These are phyloP conservation scores for Fusarium concolor DNA, from an alignment of 2,329 filamentous ascomycete species.

Conservation along the genomic window DNA sequence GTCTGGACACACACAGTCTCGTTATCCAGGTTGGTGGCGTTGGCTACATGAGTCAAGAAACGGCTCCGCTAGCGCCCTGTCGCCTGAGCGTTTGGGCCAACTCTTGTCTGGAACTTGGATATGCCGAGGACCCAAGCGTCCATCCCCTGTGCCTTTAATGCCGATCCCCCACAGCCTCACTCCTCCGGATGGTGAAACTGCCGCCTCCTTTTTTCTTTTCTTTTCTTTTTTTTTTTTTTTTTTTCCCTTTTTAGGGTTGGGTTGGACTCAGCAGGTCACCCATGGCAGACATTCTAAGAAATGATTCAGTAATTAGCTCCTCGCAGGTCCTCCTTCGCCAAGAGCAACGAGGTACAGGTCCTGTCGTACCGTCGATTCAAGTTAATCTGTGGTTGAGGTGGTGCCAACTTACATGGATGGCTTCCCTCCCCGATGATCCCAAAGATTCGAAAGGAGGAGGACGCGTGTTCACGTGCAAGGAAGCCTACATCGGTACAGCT, in stretches of 20 bases:
- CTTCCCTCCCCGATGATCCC: background rate
- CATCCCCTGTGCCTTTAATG: background rate
- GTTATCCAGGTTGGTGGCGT: no score
- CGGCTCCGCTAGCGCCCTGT: background rate
- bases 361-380: background rate
- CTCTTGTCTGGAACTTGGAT: background rate
- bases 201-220: background rate
- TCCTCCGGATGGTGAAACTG: background rate
- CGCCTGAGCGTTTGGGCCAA: background rate
- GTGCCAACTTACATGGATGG: background rate
- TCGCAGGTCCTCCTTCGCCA: background rate
- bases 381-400: background rate
- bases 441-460: background rate
- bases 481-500: background rate
- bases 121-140: background rate
- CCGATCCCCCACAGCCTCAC: background rate
- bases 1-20: no score
- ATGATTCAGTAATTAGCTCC: background rate
- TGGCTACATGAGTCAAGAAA: background rate
- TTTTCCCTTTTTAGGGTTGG: background rate
- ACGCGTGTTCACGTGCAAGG: background rate
- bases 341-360: background rate
- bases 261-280: background rate
- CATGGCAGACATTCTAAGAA: background rate
- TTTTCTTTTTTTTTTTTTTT: no score